phyloP scores from a whole-genome alignment of 768 basidiomycete species.

The Phallus indusiatus region DNA sequence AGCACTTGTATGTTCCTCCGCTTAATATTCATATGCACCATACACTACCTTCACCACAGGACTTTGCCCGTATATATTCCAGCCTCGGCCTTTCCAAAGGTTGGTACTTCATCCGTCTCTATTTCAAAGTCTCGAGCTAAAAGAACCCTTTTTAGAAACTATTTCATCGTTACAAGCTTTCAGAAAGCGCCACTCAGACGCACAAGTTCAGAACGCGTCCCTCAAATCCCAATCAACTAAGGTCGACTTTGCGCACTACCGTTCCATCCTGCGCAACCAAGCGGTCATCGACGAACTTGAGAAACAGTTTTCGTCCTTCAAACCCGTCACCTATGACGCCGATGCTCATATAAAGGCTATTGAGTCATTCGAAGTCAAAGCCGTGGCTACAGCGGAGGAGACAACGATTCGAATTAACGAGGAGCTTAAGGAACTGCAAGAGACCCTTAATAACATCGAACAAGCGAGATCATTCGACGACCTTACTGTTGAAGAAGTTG shows the following conservation, averaged over 20 bases:
- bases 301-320: slow-evolving; percentile 80
- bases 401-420: slow-evolving; percentile 84
- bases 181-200: slow-evolving; percentile 91
- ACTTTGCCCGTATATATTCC: slow-evolving; percentile 76
- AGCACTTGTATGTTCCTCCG: slow-evolving; percentile 44
- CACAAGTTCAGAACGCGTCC: slow-evolving; percentile 60
- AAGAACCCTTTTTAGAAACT: slow-evolving; percentile 68
- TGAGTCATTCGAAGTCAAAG: slow-evolving; percentile 93
- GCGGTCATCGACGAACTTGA: slow-evolving; percentile 88
- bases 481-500: slow-evolving; percentile 87
- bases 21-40: not conserved
- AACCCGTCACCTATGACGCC: slow-evolving; percentile 92
- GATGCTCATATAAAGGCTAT: slow-evolving; percentile 86
- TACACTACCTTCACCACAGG: slow-evolving; percentile 33
- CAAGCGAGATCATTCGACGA: slow-evolving; percentile 96
- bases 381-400: slow-evolving; percentile 84
- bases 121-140: not conserved
- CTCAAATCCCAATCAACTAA: slow-evolving; percentile 66
- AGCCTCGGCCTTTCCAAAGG: slow-evolving; percentile 82
- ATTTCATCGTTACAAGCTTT: slow-evolving; percentile 85
- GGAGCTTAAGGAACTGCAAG: slow-evolving; percentile 85
- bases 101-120: slow-evolving; percentile 23
- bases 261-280: slow-evolving; percentile 85
- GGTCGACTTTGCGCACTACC: slow-evolving; percentile 88
- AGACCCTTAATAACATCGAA: slow-evolving; percentile 93